Conservation (phyloP, 2,329 filamentous ascomycete species). For the Fusarium sulawesiense region DNA sequence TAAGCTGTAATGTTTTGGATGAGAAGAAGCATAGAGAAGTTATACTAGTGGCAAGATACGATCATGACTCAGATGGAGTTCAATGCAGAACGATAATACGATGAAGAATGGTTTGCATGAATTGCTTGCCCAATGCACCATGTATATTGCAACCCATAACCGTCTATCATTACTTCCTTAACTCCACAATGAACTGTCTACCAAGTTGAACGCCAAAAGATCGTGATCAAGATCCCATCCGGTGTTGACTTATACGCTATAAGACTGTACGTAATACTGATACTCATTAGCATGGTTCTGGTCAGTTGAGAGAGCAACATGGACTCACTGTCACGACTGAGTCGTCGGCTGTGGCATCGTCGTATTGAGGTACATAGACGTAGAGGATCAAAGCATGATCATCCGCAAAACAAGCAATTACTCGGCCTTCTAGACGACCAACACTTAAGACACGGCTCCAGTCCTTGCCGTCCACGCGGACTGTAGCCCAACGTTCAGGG, state of each 20-base stretch:
- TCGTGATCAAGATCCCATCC: neutral
- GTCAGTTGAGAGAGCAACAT: conserved; percentile 6
- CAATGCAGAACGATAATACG: conserved; percentile 35
- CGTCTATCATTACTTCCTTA: conserved; percentile 12
- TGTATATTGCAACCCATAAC: neutral
- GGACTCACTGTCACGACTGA: conserved; percentile 76
- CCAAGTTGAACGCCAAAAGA: conserved; percentile 26
- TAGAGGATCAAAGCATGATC: conserved; percentile 85
- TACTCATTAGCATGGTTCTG: conserved; percentile 39
- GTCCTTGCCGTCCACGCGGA: conserved; percentile 91
- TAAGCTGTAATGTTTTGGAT: conserved; percentile 38
- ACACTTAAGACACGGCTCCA: conserved; percentile 96
- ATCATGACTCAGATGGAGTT: conserved; percentile 21
- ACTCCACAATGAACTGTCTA: neutral
- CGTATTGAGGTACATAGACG: conserved; percentile 80
- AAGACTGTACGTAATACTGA: conserved; percentile 59
- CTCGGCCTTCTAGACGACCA: conserved; percentile 85
- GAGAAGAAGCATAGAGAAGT: conserved; percentile 34
- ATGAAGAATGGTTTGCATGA: conserved; percentile 26
- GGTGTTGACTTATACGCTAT: conserved; percentile 47
- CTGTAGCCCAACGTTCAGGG: conserved; percentile 86
- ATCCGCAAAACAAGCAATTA: conserved; percentile 90
- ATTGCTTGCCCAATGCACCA: neutral
- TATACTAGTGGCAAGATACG: conserved; percentile 25
- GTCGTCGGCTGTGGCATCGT: conserved; percentile 73